A percentile compares a stretch with the other conserved stretches of the same genome.
These are phyloP conservation scores for Linum lewisii DNA, from an alignment of 345 rosid species.

Conservation along the genomic window DNA sequence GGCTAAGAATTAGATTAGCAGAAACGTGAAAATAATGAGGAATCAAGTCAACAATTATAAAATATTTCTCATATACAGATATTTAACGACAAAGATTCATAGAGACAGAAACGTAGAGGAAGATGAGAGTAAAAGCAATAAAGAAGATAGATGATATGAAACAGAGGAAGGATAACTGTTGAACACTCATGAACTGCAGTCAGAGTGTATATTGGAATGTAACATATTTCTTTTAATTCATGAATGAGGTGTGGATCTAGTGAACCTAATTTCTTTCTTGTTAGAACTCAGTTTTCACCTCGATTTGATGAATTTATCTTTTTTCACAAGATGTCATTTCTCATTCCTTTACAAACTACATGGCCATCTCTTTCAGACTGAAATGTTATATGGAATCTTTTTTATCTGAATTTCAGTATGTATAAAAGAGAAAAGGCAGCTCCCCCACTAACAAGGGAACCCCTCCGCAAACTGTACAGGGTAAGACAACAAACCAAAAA, in stretches of 20 bases:
- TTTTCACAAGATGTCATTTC: neutral
- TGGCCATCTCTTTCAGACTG: constrained; percentile 5
- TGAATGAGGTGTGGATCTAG: constrained; percentile 79
- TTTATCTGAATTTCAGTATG: no score
- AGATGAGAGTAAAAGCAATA: neutral
- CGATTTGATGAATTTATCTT: neutral
- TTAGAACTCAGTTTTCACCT: constrained; percentile 69
- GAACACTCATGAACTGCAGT: no score
- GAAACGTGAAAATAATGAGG: no score
- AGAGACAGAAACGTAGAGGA: neutral
- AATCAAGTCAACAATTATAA: no score
- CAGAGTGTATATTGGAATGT: neutral
- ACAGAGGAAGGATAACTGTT: no score
- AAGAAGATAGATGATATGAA: no score
- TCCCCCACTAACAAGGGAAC: no score
- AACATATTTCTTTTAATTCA: constrained; percentile 25
- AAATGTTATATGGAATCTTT: no score
- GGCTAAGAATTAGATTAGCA: neutral
- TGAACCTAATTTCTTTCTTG: constrained; percentile 83
- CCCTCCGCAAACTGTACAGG: no score
- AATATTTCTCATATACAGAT: neutral
- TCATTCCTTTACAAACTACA: neutral
- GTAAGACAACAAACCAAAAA: no score
- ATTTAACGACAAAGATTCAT: neutral
- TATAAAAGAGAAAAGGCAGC: no score